Conservation (phyloP, 176 grass and related monocot species). For the Miscanthus lutarioriparius region DNA sequence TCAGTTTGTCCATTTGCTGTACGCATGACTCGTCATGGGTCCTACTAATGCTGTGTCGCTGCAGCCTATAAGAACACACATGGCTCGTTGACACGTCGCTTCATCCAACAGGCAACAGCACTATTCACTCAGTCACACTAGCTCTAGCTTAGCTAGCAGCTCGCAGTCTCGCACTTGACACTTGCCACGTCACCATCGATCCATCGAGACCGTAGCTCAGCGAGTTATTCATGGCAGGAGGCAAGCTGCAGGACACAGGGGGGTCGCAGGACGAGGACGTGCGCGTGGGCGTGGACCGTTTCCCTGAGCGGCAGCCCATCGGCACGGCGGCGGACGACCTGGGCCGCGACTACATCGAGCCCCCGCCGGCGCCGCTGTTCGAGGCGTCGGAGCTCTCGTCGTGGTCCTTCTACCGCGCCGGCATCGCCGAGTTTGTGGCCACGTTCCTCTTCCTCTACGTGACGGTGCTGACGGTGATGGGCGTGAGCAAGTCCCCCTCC, state of each 20-base stretch:
- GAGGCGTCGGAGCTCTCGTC: constrained; percentile 13
- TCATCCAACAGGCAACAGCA: background rate
- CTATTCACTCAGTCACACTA: background rate
- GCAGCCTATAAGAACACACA: background rate
- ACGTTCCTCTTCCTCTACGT: constrained; percentile 94
- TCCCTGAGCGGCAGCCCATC: background rate
- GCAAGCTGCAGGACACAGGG: constrained; percentile 5
- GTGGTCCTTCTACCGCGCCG: constrained; percentile 92
- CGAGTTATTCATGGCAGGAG: background rate
- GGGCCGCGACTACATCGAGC: background rate
- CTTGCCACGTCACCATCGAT: background rate
- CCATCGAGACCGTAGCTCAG: background rate
- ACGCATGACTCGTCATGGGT: background rate
- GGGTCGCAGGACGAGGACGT: background rate
- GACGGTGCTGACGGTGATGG: constrained; percentile 77
- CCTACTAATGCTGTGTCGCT: background rate
- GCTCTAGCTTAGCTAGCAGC: background rate
- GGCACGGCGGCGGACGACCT: constrained; percentile 30
- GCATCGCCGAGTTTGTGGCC: constrained; percentile 84
- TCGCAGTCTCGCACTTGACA: background rate
- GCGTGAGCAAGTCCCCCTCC: constrained; percentile 51
- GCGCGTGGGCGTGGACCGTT: constrained; percentile 26
- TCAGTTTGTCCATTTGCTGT: background rate
- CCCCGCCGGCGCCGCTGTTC: constrained; percentile 23
- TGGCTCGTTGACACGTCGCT: background rate